These are phyloP conservation scores for Calophaca sinica DNA, from an alignment of 306 rosid genomes.

Conservation along the genomic window DNA sequence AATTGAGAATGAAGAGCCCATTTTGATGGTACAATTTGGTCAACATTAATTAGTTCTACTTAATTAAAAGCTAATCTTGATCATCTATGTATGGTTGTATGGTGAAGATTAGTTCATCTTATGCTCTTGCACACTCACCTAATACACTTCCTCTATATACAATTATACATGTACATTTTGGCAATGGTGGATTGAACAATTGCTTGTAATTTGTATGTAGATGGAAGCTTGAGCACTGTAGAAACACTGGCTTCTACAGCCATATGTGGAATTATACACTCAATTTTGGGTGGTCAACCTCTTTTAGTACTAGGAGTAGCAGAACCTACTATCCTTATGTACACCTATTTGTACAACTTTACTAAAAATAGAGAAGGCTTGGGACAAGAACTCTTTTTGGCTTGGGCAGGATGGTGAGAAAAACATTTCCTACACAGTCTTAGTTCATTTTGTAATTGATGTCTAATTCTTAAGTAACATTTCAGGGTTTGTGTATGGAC, in stretches of 20 bases:
- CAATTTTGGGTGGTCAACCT: constrained; percentile 93
- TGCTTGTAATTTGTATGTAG: constrained; percentile 45
- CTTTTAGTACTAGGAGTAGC: constrained; percentile 88
- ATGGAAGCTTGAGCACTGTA: constrained; percentile 87
- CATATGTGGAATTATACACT: constrained; percentile 87
- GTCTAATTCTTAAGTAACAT: constrained; percentile 19
- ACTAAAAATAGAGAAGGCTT: constrained; percentile 63
- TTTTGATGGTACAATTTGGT: too few relatives aligned
- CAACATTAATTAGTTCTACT: too few relatives aligned
- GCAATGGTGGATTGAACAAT: too few relatives aligned
- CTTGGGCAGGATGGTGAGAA: constrained; percentile 91
- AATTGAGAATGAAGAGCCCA: too few relatives aligned
- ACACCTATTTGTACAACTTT: constrained; percentile 79
- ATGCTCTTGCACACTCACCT: too few relatives aligned
- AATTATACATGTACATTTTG: too few relatives aligned
- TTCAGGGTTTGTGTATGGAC: constrained; percentile 95
- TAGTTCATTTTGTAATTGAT: constrained; percentile 2
- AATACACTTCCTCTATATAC: too few relatives aligned
- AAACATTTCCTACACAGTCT: background rate
- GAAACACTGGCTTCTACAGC: constrained; percentile 93
- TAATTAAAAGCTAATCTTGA: too few relatives aligned
- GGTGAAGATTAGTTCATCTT: background rate
- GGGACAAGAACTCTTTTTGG: constrained; percentile 70
- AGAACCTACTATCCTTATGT: constrained; percentile 94
- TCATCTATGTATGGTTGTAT: too few relatives aligned